A percentile compares a stretch with the other conserved stretches of the same genome.
phyloP scores from a whole-genome alignment of 768 basidiomycete genomes.

The Trametes sanguinea region DNA sequence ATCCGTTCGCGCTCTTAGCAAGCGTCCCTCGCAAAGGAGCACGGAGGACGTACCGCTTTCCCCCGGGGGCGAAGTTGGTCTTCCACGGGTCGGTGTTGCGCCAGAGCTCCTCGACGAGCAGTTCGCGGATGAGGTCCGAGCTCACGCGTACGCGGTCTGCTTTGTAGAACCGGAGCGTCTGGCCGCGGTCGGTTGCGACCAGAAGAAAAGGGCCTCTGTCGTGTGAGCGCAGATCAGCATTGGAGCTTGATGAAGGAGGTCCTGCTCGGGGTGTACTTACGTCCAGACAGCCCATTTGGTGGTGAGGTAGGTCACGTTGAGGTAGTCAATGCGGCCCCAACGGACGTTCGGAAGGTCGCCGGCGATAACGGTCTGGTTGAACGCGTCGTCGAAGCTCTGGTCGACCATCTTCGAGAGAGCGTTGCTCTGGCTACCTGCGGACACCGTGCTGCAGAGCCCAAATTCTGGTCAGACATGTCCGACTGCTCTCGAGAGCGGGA shows the following conservation, averaged over 20 bases:
- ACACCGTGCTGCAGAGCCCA: slow-evolving; percentile 49
- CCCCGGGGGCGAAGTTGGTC: slow-evolving; percentile 72
- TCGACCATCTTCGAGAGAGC: slow-evolving; percentile 73
- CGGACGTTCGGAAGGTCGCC: slow-evolving; percentile 70
- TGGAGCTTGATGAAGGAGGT: neutral
- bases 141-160: slow-evolving; percentile 62
- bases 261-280: slow-evolving; percentile 45
- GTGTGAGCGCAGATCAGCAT: neutral
- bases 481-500: too few species aligned
- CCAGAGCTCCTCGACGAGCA: slow-evolving; percentile 67
- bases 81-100: slow-evolving; percentile 67
- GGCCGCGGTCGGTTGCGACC: slow-evolving; percentile 68
- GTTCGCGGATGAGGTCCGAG: slow-evolving; percentile 61
- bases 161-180: slow-evolving; percentile 79
- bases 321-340: slow-evolving; percentile 87
- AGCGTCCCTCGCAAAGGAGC: neutral
- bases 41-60: slow-evolving; percentile 54
- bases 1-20: slow-evolving; percentile 3
- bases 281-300: slow-evolving; percentile 87
- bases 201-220: slow-evolving; percentile 77
- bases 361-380: slow-evolving; percentile 58
- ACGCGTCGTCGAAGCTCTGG: slow-evolving; percentile 72
- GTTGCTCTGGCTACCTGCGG: slow-evolving; percentile 53
- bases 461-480: neutral
- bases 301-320: slow-evolving; percentile 79